Evolutionary conservation across 208 protist genomes (phyloP), one percentile per base, ranked within the genome.

Genomic region (Wallacemonas sp.): DNA sequence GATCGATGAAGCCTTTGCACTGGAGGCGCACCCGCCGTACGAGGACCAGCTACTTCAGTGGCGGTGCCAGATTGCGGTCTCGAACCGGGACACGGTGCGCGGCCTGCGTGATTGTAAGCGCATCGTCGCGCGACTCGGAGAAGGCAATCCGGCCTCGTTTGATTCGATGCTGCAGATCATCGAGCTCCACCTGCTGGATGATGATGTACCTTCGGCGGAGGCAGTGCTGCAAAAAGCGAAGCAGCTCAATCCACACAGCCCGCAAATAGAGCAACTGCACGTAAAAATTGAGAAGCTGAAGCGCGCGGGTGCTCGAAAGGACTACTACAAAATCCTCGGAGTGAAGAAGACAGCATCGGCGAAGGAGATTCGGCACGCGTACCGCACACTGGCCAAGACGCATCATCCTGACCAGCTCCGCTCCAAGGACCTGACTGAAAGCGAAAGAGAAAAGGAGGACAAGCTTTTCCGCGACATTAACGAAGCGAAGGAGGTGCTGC

Each of bases 241-340:
- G 17, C 56, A 78, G 12, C 34, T 86, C 19, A 59, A 78, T 19
- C 66, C 47, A 17, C 49, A 67, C 21, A 70, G 71, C 56, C 41
- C 28, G 4, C 31, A 41, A 24, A 75, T 77, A 2, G 70, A 86
- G 47, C 54, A 75, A 45, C 26, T 71, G 28, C 46, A 82, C 11
- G 28, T 46, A 2, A 62, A 65, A 4, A 74, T 67, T 17, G 59
- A 62, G 14, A 38, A 77, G 45, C 19, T 78, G 24, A 72, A 82
- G 38, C 42, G 53, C 9, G 14, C 47, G 26, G 33, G 45, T 0
- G 51, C 53, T 0, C 79, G 93, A 24, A 97, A 97, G 66, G 88
- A 97, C 63, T 97, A 97, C 62, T 97, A 97, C 77, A 94, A 94
- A 64, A 90, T 97, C 33, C 66, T 98, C n/a, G 91, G 86, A 3